Evolutionary conservation across 1,284 basidiomycete species (phyloP).

Genomic region (Waitea zeae): DNA sequence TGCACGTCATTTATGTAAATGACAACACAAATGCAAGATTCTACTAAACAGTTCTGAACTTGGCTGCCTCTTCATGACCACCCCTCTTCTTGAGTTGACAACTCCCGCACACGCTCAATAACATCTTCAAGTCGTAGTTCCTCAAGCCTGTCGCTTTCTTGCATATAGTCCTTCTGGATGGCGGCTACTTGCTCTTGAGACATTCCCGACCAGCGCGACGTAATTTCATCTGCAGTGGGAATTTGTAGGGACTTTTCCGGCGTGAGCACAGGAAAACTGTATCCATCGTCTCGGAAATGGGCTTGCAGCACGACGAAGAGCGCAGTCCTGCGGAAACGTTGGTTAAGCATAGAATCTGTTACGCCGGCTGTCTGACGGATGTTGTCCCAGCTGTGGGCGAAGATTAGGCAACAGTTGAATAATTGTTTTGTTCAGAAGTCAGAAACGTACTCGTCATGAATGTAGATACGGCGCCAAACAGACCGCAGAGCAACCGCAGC

Average conservation of each 20-base stretch:
- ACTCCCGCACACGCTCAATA: conserved; percentile 39
- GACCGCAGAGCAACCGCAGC: conserved; percentile 50
- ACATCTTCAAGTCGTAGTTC: conserved; percentile 39
- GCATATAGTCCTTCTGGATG: conserved; percentile 36
- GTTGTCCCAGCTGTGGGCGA: conserved; percentile 64
- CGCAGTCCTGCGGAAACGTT: conserved; percentile 49
- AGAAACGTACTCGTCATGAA: conserved; percentile 72
- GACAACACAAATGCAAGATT: too few species aligned
- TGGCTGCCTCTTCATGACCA: too few species aligned
- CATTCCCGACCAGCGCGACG: conserved; percentile 52
- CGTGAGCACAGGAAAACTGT: conserved; percentile 25
- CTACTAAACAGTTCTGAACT: too few species aligned
- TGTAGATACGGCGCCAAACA: conserved; percentile 77
- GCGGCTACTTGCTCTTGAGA: conserved; percentile 41
- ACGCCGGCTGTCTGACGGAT: conserved; percentile 52
- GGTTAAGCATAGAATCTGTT: conserved; percentile 53
- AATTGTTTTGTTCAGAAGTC: neutral
- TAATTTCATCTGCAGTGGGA: conserved; percentile 38
- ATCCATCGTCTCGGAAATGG: conserved; percentile 24
- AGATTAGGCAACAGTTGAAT: conserved; percentile 4
- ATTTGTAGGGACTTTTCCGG: conserved; percentile 35
- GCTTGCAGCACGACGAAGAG: conserved; percentile 42
- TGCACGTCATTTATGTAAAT: too few species aligned
- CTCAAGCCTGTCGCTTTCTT: conserved; percentile 36
- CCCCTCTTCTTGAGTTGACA: too few species aligned